Evolutionary conservation across 1,139 yeast genomes (phyloP).

Genomic region (Yamadazyma atlantica): DNA sequence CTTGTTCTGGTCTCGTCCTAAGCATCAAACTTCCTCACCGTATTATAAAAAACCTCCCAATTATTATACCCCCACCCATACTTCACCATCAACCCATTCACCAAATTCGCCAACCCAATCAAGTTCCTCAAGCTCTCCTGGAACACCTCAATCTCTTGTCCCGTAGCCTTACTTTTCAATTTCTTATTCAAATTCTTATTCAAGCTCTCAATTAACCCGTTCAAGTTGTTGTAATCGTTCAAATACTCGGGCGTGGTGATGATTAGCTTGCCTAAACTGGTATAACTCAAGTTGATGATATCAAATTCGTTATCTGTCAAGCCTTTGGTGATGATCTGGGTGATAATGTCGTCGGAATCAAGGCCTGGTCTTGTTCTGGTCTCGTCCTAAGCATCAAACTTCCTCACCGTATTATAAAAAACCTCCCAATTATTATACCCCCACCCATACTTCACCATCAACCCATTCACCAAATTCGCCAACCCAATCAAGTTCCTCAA

Average conservation of each 20-base stretch:
- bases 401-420: slow-evolving; percentile 13
- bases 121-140: slow-evolving; percentile 33
- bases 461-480: slow-evolving; percentile 20
- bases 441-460: slow-evolving; percentile 16
- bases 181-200: slow-evolving; percentile 33
- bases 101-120: slow-evolving; percentile 23
- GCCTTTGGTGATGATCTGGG: slow-evolving; percentile 32
- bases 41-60: slow-evolving; percentile 18
- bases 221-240: slow-evolving; percentile 19
- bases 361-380: no score
- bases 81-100: slow-evolving; percentile 17
- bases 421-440: slow-evolving; percentile 16
- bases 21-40: no score
- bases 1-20: no score
- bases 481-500: slow-evolving; percentile 28
- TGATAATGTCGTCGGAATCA: no score
- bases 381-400: no score
- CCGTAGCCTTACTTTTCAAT: slow-evolving; percentile 40
- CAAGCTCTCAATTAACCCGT: slow-evolving; percentile 23
- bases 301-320: slow-evolving; percentile 40
- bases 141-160: slow-evolving; percentile 40
- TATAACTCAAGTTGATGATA: slow-evolving; percentile 36
- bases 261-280: slow-evolving; percentile 31
- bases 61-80: slow-evolving; percentile 15
- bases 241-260: slow-evolving; percentile 21